Evolutionary conservation across 2,329 filamentous ascomycete species (phyloP), one percentile per base, ranked within the genome.

Genomic region (Rugonectria rugulosa): DNA sequence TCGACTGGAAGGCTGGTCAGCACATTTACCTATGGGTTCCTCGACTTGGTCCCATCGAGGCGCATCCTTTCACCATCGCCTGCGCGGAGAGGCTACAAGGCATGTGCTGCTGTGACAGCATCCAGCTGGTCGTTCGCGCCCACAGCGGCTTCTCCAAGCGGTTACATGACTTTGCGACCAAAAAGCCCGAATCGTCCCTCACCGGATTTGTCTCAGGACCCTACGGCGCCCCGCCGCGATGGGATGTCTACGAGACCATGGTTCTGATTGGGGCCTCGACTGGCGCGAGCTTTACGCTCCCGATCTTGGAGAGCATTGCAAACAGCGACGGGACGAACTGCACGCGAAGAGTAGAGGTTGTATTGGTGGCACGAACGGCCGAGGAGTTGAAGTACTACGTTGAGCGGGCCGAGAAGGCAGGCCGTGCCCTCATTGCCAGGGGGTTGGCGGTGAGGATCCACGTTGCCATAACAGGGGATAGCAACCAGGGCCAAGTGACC

Each of bases 21-120:
- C 82, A 87, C 60, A 67, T 87, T 4, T 87, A 87, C 56, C 76
- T 87, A 8, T 86, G 84, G 83, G 70, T 86, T 44, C 84, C 84
- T 6, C 71, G 75, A 2, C 69, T 87, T 2, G 84, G 82, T 0
- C 72, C 76, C 1, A 65, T 84, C 5, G 84, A 87, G 61, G 78
- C 81, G 1, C 84, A 87, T 56, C 84, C 84, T 0, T 87, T 86
- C 68, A 87, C 84, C 5, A 83, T 87, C 34, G 83, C 84, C n/a
- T 80, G 78, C 15, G 79, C 83, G 1, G 79, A 82, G 63, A 76
- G 75, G 41, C 68, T 80, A 10, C 75, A 78, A 1, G 80, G 77
- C 21, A 77, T 78, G 1, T 84, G 82, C 57, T 78, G 80, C 36
- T 85, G 83, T 73, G 83, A 85, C 68, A 84, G 81, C 64, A 77